Conservation (phyloP, 1,139 yeast species). For the Pichia sp. region DNA sequence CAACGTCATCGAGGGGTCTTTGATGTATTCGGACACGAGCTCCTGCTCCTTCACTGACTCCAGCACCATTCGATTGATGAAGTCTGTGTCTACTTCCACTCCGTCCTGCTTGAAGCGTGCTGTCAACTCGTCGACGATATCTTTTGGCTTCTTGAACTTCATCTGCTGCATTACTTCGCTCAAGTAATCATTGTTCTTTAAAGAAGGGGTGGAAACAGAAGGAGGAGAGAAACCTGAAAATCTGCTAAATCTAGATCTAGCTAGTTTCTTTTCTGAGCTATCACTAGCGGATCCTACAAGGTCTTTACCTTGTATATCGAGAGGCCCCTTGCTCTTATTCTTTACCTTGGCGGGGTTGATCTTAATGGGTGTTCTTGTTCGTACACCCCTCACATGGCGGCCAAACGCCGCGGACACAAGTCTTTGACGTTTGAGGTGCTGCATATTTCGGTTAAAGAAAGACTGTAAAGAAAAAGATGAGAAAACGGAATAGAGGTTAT, state of each 20-base stretch:
- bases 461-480: no score
- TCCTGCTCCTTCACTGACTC: conserved; percentile 23
- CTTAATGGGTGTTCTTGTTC: conserved; percentile 5
- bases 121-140: conserved; percentile 26
- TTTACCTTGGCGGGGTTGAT: background rate
- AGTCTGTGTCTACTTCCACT: conserved; percentile 28
- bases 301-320: conserved; percentile 11
- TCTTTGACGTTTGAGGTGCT: background rate
- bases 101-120: conserved; percentile 26
- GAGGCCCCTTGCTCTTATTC: background rate
- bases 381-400: background rate
- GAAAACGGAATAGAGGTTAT: no score
- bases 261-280: background rate
- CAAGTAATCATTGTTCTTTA: background rate
- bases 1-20: conserved; percentile 17
- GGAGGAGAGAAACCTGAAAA: background rate
- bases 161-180: background rate
- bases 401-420: background rate
- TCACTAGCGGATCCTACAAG: background rate
- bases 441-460: background rate
- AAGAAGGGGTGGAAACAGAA: no score
- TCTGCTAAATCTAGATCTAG: background rate
- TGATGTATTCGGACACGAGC: conserved; percentile 17
- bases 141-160: conserved; percentile 23
- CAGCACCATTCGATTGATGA: conserved; percentile 26